A percentile compares a stretch with the other conserved stretches of the same genome.
Evolutionary conservation across 192 early-diverging fungal genomes (phyloP).

Genomic region (Chytriomyces sp.): DNA sequence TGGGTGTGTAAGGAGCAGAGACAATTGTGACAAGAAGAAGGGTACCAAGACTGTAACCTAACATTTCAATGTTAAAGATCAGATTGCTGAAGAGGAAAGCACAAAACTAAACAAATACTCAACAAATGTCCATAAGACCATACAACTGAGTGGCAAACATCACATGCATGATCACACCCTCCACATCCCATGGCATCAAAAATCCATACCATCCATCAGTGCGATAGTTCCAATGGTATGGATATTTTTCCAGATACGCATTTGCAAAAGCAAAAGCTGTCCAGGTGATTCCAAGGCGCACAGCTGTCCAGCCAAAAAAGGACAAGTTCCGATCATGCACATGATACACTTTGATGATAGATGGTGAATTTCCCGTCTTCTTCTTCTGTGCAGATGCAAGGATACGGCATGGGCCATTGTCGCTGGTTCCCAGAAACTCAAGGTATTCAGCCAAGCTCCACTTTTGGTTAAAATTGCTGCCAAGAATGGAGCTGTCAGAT

Average conservation of each 20-base stretch:
- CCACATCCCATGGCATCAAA: constrained; percentile 2
- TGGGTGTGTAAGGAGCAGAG: constrained; percentile 3
- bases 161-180: neutral
- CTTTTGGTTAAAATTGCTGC: neutral
- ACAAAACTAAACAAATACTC: too few species aligned
- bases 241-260: constrained; percentile 25
- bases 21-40: constrained; percentile 3
- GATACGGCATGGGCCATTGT: neutral
- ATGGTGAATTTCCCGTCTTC: neutral
- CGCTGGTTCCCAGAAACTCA: constrained; percentile 7
- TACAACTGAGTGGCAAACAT: constrained; percentile 1
- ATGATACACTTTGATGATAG: neutral
- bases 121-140: neutral
- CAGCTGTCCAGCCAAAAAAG: neutral
- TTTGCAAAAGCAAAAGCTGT: neutral
- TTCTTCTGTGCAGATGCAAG: neutral
- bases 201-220: neutral
- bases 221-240: neutral
- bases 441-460: constrained; percentile 9
- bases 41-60: neutral
- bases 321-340: neutral
- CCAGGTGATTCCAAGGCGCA: neutral
- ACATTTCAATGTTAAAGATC: neutral
- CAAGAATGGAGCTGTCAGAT: neutral
- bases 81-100: too few species aligned